Base-by-base conservation (phyloP, 306 rosid species). In the Fragaria iinumae region DNA sequence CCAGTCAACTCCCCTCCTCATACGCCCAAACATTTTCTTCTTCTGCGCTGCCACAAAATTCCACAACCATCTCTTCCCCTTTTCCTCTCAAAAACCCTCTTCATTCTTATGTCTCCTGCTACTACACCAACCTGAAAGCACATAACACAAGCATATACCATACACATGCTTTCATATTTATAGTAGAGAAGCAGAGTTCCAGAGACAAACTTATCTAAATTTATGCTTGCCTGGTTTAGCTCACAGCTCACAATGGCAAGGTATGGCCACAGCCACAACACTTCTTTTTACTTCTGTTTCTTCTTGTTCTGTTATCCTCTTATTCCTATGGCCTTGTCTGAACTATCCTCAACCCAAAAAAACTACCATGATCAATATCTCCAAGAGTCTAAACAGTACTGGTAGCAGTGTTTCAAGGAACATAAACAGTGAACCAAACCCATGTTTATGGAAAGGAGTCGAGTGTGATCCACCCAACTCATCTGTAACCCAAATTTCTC, bases 361-460 rank as follows among this genome's bases (percentile, higher is more conserved):
- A 16, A 27, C 60, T 12, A 68, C 86, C 80, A 87, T 92, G 93
- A 60, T 7, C 79, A 11, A 1, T 14, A 80, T 90, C 47, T 88
- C 81, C 47, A 11, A 43, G 1, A 67, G 11, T 69, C 70, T 89
- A 39, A 6, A 56, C 57, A 1, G 1, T 17, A 12, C 5, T 12
- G 52, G 52, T 48, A 18, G 57, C 71, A 25, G 3, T 67, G 17
- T 27, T 60, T 7, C 45, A 17, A 89, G 96, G 95, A 59, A 74
- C 75, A 53, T 14, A 1, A 18, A 0, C 39, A 81, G 0, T 17
- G 50, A 78, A 27, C 64, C 91, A 4, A 79, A 88, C 73, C 95
- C 94, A 44, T 92, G 97, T 83, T 8, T 41, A 11, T 95, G 97
- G 98, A 53, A 72, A 4, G 91, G 97, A 47, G 87, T 95, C 52